Evolutionary conservation across 768 basidiomycete species (phyloP), one percentile per base, ranked within the genome.

Genomic region (Suillus clintonianus): DNA sequence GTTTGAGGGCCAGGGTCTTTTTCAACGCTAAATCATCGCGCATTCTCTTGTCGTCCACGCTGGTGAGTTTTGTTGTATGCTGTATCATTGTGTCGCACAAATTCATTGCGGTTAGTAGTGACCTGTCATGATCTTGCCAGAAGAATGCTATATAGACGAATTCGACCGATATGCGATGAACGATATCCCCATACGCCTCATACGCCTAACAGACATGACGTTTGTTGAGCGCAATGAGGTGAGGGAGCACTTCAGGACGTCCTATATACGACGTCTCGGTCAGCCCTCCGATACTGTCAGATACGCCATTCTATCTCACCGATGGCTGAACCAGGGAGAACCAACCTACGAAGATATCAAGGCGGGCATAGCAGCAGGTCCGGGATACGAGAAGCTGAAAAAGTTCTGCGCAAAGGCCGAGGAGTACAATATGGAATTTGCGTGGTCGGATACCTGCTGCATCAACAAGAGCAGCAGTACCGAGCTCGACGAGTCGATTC

Each of bases 281-380:
- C 32, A 53, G 0, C 51, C 51, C 19, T 53, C 19, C 19, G 5
- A 32, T 3, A 53, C 30, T 32, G 19, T 53, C 27, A 48, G 13
- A 60, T 63, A 63, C 41, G 58, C 62, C 34, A 63, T 63, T 13
- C 19, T 63, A 32, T 63, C 62, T 43, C 62, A 63, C 27, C 43
- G 62, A 61, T 63, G 62, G 58, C 11, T 63, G 19, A n/a, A 48
- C n/a, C 22, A 41, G 45, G 58, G 62, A 32, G 59, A 60, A 24
- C 58, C 36, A n/a, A 45, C 62, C 9, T 63, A 60, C 43, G 32
- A 53, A 11, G 59, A 45, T 4, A 22, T 63, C 7, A 32, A 10
- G 62, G 45, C n/a, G 15, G 34, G 34, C 9, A 48, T n/a, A 8
- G 34, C 42, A 32, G 61, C n/a, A 13, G 39, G 61, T 17, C 37